phyloP scores from a whole-genome alignment of 108 stramenopile species.

The Cyclostephanos invisitatus region DNA sequence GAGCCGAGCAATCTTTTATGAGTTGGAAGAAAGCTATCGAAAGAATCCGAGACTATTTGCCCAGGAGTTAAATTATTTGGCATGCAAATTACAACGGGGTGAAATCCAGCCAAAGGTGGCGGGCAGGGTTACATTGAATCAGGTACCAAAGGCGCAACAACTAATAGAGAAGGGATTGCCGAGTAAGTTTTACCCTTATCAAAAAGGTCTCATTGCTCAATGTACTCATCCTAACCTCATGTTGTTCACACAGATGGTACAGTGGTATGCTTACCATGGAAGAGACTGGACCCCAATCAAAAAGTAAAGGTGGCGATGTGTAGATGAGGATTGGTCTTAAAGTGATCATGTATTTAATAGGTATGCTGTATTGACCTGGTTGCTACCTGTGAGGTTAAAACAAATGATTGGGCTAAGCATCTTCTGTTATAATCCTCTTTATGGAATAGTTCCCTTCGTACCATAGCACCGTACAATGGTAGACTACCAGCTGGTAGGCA shows the following conservation, averaged over 20 bases:
- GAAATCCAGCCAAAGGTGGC: conserved; percentile 68
- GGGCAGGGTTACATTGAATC: conserved; percentile 52
- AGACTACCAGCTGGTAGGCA: too few relatives aligned
- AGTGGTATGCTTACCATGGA: conserved; percentile 12
- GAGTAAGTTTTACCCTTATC: conserved; percentile 4
- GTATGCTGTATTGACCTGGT: too few relatives aligned
- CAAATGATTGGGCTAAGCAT: too few relatives aligned
- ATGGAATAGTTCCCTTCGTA: too few relatives aligned
- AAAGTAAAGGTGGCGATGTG: conserved; percentile 6
- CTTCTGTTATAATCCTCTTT: too few relatives aligned
- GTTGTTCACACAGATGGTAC: conserved; percentile 6
- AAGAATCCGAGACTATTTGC: conserved; percentile 47
- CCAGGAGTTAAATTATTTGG: conserved; percentile 56
- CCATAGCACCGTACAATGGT: too few relatives aligned
- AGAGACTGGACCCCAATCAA: conserved; percentile 15
- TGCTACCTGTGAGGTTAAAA: too few relatives aligned
- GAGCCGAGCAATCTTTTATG: conserved; percentile 43
- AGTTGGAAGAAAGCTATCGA: conserved; percentile 52
- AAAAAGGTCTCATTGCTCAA: neutral
- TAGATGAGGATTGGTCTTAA: neutral
- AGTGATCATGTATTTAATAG: neutral
- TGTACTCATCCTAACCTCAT: neutral
- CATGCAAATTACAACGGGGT: conserved; percentile 50
- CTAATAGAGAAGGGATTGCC: conserved; percentile 59
- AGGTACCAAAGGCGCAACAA: conserved; percentile 64